A percentile compares a stretch with the other conserved stretches of the same genome.
phyloP scores from a whole-genome alignment of 306 rosid genomes.

The Prunus kanzakura region DNA sequence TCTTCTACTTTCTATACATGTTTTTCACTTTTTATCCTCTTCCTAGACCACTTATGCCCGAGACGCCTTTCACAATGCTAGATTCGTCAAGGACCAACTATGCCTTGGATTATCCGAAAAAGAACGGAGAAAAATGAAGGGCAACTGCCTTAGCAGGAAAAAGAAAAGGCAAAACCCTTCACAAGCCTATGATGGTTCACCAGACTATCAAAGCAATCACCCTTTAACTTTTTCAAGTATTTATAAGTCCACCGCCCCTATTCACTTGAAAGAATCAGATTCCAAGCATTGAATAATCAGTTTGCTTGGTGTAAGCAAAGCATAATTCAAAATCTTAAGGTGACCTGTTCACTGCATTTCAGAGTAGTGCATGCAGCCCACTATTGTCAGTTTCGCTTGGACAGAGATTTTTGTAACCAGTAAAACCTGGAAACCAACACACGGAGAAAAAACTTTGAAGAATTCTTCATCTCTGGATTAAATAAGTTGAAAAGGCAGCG shows the following conservation, averaged over 20 bases:
- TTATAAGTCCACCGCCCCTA: no score
- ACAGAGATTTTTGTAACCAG: background rate
- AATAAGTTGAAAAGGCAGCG: no score
- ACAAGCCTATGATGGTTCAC: background rate
- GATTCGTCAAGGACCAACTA: conserved; percentile 4
- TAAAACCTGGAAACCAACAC: background rate
- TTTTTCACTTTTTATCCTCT: conserved; percentile 11
- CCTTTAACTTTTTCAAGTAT: background rate
- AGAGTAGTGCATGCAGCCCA: no score
- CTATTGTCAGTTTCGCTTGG: no score
- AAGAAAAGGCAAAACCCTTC: background rate
- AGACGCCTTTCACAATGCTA: conserved; percentile 19
- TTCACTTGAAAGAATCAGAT: background rate
- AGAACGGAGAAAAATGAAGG: background rate
- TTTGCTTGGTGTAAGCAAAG: background rate
- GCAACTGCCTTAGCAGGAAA: background rate
- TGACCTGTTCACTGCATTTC: no score
- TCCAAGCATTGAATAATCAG: background rate
- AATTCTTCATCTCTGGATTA: background rate
- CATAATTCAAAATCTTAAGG: background rate
- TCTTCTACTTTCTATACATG: background rate
- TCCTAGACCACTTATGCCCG: conserved; percentile 14
- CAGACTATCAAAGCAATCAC: background rate
- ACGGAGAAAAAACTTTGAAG: background rate
- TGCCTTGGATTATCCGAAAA: background rate